These are phyloP conservation scores for Mycena sanguinolenta DNA, from an alignment of 768 basidiomycete species.

Conservation along the genomic window DNA sequence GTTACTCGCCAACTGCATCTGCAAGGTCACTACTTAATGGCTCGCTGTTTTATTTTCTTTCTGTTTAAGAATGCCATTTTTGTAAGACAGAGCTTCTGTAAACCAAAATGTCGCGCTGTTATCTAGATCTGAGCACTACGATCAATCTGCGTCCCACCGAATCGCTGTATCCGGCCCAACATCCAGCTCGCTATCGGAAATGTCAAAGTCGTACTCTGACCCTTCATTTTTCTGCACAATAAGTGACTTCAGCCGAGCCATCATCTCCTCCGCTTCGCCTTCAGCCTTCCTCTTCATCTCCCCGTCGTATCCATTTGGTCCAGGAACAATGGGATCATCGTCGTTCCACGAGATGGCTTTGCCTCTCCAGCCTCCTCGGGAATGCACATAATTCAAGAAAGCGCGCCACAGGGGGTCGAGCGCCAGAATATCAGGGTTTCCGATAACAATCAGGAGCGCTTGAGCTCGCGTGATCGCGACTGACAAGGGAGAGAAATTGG, in stretches of 20 bases:
- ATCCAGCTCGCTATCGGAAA: conserved; percentile 34
- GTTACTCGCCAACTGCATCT: no score
- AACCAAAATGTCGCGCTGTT: background rate
- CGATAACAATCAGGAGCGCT: conserved; percentile 70
- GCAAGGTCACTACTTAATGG: no score
- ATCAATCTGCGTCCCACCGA: conserved; percentile 37
- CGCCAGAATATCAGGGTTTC: conserved; percentile 69
- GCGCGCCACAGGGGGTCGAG: conserved; percentile 74
- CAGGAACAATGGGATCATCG: conserved; percentile 43
- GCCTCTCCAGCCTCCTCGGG: conserved; percentile 68
- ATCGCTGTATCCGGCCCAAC: conserved; percentile 30
- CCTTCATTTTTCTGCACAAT: conserved; percentile 36
- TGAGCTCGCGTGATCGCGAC: conserved; percentile 75
- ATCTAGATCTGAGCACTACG: background rate
- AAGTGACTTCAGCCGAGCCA: conserved; percentile 36
- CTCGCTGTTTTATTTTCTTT: no score
- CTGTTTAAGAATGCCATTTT: no score
- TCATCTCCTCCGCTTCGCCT: conserved; percentile 40
- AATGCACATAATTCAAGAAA: conserved; percentile 71
- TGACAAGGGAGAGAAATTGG: conserved; percentile 36
- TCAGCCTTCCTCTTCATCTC: conserved; percentile 32
- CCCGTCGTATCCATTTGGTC: conserved; percentile 22
- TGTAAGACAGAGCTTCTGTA: no score
- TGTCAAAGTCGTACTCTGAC: conserved; percentile 37
- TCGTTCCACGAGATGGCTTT: conserved; percentile 66